A percentile compares a stretch with the other conserved stretches of the same genome.
phyloP scores from a whole-genome alignment of 345 rosid genomes.

The Mallotus nudiflorus region DNA sequence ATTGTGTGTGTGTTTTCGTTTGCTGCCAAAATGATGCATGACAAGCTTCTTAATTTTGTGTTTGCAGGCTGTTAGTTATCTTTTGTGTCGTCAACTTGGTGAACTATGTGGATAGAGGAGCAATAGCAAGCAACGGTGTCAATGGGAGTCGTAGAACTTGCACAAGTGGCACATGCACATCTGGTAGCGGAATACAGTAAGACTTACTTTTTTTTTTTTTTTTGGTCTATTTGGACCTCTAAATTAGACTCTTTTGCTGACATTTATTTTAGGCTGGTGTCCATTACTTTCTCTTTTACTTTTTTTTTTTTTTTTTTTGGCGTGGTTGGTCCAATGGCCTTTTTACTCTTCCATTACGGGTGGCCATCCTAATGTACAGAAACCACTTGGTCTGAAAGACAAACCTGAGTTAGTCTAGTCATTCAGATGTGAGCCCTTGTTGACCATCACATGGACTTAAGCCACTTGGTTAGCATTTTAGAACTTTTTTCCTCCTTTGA shows the following conservation, averaged over 20 bases:
- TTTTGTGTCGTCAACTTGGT: conserved; percentile 84
- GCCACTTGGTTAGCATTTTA: neutral
- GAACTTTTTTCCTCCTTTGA: neutral
- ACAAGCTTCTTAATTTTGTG: conserved; percentile 1
- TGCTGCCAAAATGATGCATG: neutral
- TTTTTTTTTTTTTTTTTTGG: no score
- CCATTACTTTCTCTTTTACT: neutral
- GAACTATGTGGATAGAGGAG: conserved; percentile 88
- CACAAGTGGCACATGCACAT: conserved; percentile 67
- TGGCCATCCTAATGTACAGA: neutral
- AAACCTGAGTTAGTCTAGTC: neutral
- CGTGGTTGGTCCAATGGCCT: no score
- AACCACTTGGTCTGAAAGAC: conserved; percentile 1
- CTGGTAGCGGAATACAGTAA: conserved; percentile 95
- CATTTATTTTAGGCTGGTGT: neutral
- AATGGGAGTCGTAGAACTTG: conserved; percentile 74
- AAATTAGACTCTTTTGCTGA: neutral
- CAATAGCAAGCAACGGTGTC: conserved; percentile 96
- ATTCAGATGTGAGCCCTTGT: neutral
- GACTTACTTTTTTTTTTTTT: conserved; percentile 27
- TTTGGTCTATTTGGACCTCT: no score
- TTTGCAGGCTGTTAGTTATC: conserved; percentile 72
- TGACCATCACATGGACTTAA: neutral
- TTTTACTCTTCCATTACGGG: neutral
- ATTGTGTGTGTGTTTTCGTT: neutral